These are phyloP conservation scores for Hondaea fermentalgiana DNA, from an alignment of 108 stramenopile species.

Conservation along the genomic window DNA sequence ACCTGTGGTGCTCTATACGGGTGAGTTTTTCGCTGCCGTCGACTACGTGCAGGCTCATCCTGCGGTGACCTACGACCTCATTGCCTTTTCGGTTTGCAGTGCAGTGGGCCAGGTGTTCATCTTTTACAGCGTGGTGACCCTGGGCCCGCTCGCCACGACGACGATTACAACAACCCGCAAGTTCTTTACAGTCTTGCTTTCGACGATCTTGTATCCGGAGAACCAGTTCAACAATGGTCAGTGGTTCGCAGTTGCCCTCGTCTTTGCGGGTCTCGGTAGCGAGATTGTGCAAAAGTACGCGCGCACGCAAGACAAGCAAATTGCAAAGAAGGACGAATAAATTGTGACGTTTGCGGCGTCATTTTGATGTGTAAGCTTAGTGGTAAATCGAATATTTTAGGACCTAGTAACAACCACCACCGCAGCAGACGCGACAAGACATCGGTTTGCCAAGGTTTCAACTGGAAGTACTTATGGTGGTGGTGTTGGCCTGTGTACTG, in stretches of 20 bases:
- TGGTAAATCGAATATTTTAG: too few species aligned
- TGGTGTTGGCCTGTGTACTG: too few species aligned
- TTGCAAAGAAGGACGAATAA: not conserved
- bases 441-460: too few species aligned
- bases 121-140: conserved; percentile 94
- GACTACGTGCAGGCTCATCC: conserved; percentile 68
- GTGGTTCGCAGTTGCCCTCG: conserved; percentile 77
- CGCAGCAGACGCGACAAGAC: too few species aligned
- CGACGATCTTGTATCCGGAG: conserved; percentile 73
- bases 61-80: conserved; percentile 70
- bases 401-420: too few species aligned
- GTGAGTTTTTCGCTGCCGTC: conserved; percentile 55
- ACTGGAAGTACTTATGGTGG: too few species aligned
- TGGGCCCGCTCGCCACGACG: conserved; percentile 84
- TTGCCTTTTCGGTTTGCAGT: conserved; percentile 79
- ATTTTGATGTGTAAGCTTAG: not conserved
- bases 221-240: conserved; percentile 68
- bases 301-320: not conserved
- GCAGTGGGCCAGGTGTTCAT: conserved; percentile 96
- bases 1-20: conserved; percentile 39
- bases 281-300: conserved; percentile 64
- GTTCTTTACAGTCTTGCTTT: conserved; percentile 87
- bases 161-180: conserved; percentile 97
- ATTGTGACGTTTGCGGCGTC: not conserved
- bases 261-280: conserved; percentile 70